Base-by-base conservation (phyloP, 2,329 filamentous ascomycete species). In the Hypoxylon rubiginosum region DNA sequence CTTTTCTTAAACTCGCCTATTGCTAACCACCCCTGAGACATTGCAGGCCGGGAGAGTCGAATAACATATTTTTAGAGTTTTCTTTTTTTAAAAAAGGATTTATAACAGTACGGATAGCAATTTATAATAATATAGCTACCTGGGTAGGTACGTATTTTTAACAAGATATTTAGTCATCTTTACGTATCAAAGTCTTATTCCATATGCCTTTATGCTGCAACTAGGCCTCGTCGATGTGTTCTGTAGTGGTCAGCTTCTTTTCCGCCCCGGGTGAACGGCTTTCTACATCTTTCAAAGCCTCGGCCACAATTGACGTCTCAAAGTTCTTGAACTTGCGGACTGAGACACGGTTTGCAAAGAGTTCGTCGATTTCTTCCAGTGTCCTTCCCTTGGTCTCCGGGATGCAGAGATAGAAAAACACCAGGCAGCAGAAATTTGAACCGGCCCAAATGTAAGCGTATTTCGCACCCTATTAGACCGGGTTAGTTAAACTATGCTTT, bases 381-480 rank as follows among this genome's bases (percentile, higher is more conserved):
- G 74, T 73, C 21, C 73, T 63, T 1, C 74, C 72, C 39, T 76
- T 75, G 4, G 73, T 76, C 63, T 76, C 75, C 0, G 75, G 75
- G 1, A 76, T 64, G 19, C 67, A 75, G 6, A 76, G 39, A 28
- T 68, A 76, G 41, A 75, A 76, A 66, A 76, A 76, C 1, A 74
- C 65, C 9, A 76, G 66, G 48, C 74, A 75, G 48, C 65, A 66
- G 0, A 76, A 59, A 17, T 76, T 76, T 6, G 75, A 73, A 0
- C 66, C 76, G 2, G 74, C 76, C 81, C 81, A 84, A 45, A 84
- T 81, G 50, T 80, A 83, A 0, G 80, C 77, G 48, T 83, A 82
- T 46, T 81, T 76, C 0, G 82, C 80, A 0, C 80, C 81, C 82
- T 75, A 28, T 46, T 24, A 2, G n/a, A 54, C 52, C 15, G 9